These are phyloP conservation scores for Pseudogymnoascus pannorum DNA, from an alignment of 2,329 filamentous ascomycete species.

Conservation along the genomic window DNA sequence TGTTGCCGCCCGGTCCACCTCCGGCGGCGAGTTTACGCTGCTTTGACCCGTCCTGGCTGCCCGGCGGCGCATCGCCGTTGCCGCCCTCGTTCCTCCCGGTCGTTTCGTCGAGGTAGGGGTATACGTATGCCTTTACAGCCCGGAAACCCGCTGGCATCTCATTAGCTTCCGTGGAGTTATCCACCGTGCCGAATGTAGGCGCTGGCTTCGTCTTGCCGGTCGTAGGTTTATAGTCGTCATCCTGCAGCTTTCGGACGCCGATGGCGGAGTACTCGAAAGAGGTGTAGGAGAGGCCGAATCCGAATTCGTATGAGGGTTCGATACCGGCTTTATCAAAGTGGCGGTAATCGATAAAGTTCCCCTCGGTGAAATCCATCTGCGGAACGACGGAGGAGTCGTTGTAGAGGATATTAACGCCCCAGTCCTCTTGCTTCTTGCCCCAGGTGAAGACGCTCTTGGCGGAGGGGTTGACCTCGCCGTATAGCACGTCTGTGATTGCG, in stretches of 20 bases:
- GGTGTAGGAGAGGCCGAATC: conserved; percentile 73
- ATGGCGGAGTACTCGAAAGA: conserved; percentile 70
- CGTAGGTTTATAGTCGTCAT: conserved; percentile 38
- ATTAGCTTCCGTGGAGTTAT: conserved; percentile 57
- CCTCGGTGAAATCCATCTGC: conserved; percentile 68
- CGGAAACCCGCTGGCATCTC: conserved; percentile 53
- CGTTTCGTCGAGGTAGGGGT: conserved; percentile 46
- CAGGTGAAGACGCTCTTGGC: conserved; percentile 77
- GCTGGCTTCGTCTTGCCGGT: conserved; percentile 55
- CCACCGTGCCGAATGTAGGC: conserved; percentile 55
- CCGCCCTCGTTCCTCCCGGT: conserved; percentile 18
- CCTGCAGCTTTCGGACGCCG: conserved; percentile 27
- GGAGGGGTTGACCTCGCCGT: conserved; percentile 69
- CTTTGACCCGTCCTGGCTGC: conserved; percentile 36
- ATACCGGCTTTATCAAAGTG: conserved; percentile 51
- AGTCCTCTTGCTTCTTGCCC: conserved; percentile 41
- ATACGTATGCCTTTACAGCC: conserved; percentile 42
- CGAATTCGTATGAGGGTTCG: conserved; percentile 72
- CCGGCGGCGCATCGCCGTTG: conserved; percentile 32
- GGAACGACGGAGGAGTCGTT: conserved; percentile 46
- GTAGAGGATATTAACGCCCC: conserved; percentile 37
- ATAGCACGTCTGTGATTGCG: conserved; percentile 73
- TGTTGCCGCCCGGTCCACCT: conserved; percentile 46
- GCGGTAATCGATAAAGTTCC: conserved; percentile 75
- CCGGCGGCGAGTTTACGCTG: conserved; percentile 41